Evolutionary conservation across 1,139 yeast genomes (phyloP), one percentile per base, ranked within the genome.

Genomic region (Candida sanyaensis): DNA sequence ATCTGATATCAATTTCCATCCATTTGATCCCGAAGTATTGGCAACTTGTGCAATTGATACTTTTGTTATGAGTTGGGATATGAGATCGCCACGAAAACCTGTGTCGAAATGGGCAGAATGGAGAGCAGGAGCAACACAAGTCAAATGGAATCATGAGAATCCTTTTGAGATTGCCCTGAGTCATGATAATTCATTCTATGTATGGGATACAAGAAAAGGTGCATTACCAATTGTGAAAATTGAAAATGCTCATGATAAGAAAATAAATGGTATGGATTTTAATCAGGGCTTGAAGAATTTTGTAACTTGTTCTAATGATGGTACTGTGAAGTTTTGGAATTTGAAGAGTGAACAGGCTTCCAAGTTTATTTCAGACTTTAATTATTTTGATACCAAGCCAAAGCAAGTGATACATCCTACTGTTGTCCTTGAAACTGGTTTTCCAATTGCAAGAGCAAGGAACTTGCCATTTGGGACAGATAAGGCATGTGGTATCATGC

Each of bases 11-110:
- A 90, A 92, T 63, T 93, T 92, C 73, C 96, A 89, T 61, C 93
- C 96, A 1, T 78, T 77, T 31, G 84, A 88, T 56, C 97, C 97
- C 0, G 96, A 92, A 60, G 62, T 89, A n/a, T 65, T 93, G 29
- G 97, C 97, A 0, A 93, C 98, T 0, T 91, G 97, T 61, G 86
- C 96, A 0, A 88, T 93, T 21, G 99, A 93, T 61, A 86, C 97
- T 0, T 87, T 83, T 61, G 86, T 91, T 12, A 81, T 85, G 50
- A 82, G 88, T 4, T 93, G 99, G 99, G 99, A 93, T 66, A 75
- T 92, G 77, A 74, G 99, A 51, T 75, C 84, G 9, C 92, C 97
- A 0, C 58, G 78, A 24, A 71, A 77, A 48, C 96, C 98, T 0
- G 84, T 82, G 3, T 79, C 80, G 47, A 80, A 84, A 44, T 91